Base-by-base conservation (phyloP, 2,329 filamentous ascomycete genomes). In the Alternaria atra region DNA sequence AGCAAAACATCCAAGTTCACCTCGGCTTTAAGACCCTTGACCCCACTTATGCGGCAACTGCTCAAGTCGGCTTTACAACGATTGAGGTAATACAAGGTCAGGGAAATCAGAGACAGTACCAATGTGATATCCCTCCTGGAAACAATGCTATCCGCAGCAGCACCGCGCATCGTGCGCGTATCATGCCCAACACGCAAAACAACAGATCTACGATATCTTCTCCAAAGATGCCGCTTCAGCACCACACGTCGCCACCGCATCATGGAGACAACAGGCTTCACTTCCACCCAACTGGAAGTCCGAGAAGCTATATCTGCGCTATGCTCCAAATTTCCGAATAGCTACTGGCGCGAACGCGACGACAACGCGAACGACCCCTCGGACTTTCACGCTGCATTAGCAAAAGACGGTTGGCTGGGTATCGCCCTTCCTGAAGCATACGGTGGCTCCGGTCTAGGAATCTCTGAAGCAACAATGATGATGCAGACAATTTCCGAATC, bases 401-500 rank as follows among this genome's bases (percentile, higher is more conserved):
- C 92, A 7, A 86, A 87, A 57, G 90, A 89, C 65, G 91, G 92
- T 6, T 95, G 91, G 91, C 85, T 95, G 40, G 92, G 92, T 3
- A 93, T 94, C 66, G 91, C 91, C 0, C 80, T 95, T 4, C 91
- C 91, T 0, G 90, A 93, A 73, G 83, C 86, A 0, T 84, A 93
- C 0, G 92, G 92, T 3, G 92, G 92, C 0, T 85, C 90, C 1
- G 91, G 90, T 0, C 79, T 96, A 8, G 91, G 89, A 8, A 93
- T 96, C 35, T 90, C 90, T 0, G 92, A 95, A 74, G 92, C 92
- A 1, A 92, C 90, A 0, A 91, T 94, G 86, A 94, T 95, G 91
- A 86, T 95, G 83, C 92, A 96, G 71, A 91, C 91, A 2, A 91
- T 94, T 58, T 83, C 90, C 0, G 90, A 93, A 79, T 89, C 87